Evolutionary conservation across 2,329 filamentous ascomycete species (phyloP), one percentile per base, ranked within the genome.

Genomic region (Penicillium oxalicum): DNA sequence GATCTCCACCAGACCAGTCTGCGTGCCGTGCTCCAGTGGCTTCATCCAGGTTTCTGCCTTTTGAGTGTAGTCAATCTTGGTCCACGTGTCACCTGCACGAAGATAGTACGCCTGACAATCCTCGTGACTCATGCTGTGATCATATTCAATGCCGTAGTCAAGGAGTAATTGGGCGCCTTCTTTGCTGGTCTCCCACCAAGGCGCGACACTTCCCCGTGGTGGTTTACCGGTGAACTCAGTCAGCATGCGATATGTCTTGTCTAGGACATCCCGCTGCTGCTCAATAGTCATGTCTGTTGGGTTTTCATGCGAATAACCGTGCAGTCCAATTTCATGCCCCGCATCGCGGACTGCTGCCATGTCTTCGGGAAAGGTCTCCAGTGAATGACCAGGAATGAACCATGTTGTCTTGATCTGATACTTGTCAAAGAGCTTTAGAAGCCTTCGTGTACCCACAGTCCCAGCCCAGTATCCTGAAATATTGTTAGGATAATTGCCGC

Each of bases 241-340:
- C 40, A 91, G 74, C 70, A 89, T 75, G n/a, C 77, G 77, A 66
- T 83, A 88, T 2, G 85, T 87, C 69, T 90, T 88, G 61, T 88
- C 86, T 12, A 91, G 76, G 4, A 91, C 82, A 52, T 87, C 84
- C 4, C 78, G 78, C 65, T 91, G 86, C 68, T 91, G 87, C 61
- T 90, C 84, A 2, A 87, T 63, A 0, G 77, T 85, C 84, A 89
- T 88, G 45, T 84, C 80, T 0, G 74, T 76, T 0, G 86, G 84
- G 58, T 89, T 88, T 62, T 89, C 86, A 57, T 89, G 85, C 0
- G 79, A 83, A 67, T 89, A 89, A 4, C 84, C 86, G 52, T 89
- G 86, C 7, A 86, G 73, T 2, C 83, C 83, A 48, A 74, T 81
- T 61, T 86, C 83, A 59, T 86, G 83, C 1, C 83, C 83, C 0